Conservation (phyloP, 208 protist genomes). For the Acanthamoeba sp. region DNA sequence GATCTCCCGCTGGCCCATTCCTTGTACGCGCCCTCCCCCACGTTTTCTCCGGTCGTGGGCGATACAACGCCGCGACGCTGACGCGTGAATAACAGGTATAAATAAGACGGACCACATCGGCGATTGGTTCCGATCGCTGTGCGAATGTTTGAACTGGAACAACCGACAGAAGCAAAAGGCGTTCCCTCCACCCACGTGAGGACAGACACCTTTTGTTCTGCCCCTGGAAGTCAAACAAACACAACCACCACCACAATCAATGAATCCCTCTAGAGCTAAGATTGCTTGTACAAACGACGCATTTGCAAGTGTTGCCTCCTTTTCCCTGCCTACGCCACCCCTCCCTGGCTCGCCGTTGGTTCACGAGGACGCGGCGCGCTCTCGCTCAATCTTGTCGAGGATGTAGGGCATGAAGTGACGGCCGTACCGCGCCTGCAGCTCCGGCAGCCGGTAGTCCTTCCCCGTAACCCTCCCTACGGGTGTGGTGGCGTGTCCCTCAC, state of each 20-base stretch:
- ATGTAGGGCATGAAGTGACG: constrained; percentile 33
- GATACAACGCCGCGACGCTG: neutral
- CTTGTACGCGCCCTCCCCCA: neutral
- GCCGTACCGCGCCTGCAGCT: constrained; percentile 35
- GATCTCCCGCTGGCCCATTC: constrained; percentile 57
- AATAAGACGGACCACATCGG: constrained; percentile 70
- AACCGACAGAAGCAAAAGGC: constrained; percentile 66
- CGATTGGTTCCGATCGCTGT: constrained; percentile 62
- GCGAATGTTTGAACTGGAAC: constrained; percentile 67
- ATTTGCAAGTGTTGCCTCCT: neutral
- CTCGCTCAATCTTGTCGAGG: neutral
- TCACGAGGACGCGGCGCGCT: neutral
- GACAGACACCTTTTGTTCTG: too few species aligned
- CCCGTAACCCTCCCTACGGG: neutral
- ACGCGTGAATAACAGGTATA: neutral
- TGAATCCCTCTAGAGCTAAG: too few species aligned
- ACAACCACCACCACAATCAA: too few species aligned
- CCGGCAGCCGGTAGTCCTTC: neutral
- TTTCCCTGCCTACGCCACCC: too few species aligned
- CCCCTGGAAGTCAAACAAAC: neutral
- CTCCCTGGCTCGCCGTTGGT: neutral
- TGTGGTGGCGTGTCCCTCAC: too few species aligned
- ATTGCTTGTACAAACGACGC: too few species aligned
- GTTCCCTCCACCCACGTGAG: constrained; percentile 7
- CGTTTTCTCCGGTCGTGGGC: too few species aligned